phyloP scores from a whole-genome alignment of 1,139 yeast species.

The Kluyveromyces marxianus region DNA sequence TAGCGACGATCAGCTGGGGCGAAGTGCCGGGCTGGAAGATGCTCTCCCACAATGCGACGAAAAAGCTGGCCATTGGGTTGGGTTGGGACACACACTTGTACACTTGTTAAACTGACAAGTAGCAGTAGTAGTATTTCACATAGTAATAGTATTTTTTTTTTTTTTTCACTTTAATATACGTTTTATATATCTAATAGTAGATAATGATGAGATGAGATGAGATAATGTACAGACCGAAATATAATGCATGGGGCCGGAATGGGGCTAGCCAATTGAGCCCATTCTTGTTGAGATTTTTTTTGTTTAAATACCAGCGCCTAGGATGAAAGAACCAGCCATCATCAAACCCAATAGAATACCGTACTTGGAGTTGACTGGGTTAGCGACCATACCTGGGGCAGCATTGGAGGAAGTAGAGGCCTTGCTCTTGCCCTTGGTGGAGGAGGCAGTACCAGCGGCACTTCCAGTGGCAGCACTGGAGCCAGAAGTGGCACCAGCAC shows the following conservation, averaged over 20 bases:
- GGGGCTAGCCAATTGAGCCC: no score
- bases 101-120: no score
- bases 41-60: constrained; percentile 79
- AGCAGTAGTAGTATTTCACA: no score
- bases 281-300: no score
- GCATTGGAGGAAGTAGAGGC: constrained; percentile 11
- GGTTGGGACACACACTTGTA: not conserved
- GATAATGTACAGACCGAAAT: no score
- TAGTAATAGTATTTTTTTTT: no score
- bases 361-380: constrained; percentile 30
- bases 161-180: no score
- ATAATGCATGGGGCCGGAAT: no score
- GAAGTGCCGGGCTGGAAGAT: constrained; percentile 92
- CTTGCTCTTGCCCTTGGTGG: constrained; percentile 7
- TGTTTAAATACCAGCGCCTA: constrained; percentile 21
- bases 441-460: constrained; percentile 9
- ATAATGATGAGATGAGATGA: no score
- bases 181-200: no score
- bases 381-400: constrained; percentile 22
- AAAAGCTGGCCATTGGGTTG: constrained; percentile 31
- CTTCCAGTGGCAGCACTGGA: constrained; percentile 11
- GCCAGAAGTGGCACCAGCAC: constrained; percentile 4
- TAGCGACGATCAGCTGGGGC: constrained; percentile 77
- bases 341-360: constrained; percentile 26
- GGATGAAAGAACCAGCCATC: constrained; percentile 26